Conservation (phyloP, 352 stramenopile genomes). For the Phytophthora citrophthora region DNA sequence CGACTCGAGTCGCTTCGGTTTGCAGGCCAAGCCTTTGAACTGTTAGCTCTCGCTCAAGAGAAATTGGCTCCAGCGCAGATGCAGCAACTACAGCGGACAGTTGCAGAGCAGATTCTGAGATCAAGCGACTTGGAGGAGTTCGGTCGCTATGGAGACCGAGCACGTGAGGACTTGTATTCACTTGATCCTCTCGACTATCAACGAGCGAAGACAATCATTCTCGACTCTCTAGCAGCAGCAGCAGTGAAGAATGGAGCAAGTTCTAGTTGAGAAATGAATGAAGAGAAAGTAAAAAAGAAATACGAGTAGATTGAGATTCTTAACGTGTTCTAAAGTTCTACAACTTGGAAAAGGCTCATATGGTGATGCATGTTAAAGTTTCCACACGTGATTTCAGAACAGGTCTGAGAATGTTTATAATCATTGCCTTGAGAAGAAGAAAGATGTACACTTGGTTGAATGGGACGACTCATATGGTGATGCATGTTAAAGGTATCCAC, state of each 20-base stretch:
- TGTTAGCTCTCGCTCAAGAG: conserved; percentile 56
- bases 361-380: conserved; percentile 91
- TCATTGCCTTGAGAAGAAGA: conserved; percentile 56
- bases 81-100: conserved; percentile 55
- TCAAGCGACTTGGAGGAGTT: conserved; percentile 71
- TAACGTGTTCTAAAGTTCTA: conserved; percentile 4
- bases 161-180: conserved; percentile 67
- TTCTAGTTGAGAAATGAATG: background rate
- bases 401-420: conserved; percentile 85
- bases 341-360: conserved; percentile 62
- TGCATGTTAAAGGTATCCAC: conserved; percentile 89
- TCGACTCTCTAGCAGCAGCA: conserved; percentile 61
- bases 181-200: conserved; percentile 76
- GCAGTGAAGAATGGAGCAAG: conserved; percentile 23
- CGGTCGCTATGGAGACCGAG: conserved; percentile 28
- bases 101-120: conserved; percentile 64
- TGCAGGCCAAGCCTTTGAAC: conserved; percentile 69
- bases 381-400: conserved; percentile 87
- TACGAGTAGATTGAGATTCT: conserved; percentile 7
- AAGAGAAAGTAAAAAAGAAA: conserved; percentile 3
- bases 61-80: conserved; percentile 48
- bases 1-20: conserved; percentile 75
- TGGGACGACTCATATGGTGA: conserved; percentile 86
- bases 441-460: conserved; percentile 1
- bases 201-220: conserved; percentile 57